Percentiles rank a stretch among this genome's conserved stretches.
Conservation (phyloP, 305 asterid species). For the Fraxinus xanthoxyloides region DNA sequence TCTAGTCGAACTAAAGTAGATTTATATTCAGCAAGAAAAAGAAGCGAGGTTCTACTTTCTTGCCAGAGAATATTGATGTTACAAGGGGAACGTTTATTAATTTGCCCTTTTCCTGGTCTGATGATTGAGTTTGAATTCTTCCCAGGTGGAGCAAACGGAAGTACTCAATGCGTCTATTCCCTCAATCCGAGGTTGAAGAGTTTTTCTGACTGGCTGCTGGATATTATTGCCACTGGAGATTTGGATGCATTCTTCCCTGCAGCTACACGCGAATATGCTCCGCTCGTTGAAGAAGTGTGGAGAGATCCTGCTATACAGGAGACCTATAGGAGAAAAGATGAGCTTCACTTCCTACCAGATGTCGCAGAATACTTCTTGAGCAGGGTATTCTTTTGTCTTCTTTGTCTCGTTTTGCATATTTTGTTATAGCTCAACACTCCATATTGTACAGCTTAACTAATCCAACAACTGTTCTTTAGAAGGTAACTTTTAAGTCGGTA, state of each 20-base stretch:
- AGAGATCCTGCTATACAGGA: conserved; percentile 87
- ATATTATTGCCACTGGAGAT: conserved; percentile 95
- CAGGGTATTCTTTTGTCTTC: conserved; percentile 50
- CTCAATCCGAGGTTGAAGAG: conserved; percentile 81
- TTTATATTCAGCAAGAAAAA: background rate
- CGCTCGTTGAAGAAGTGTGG: conserved; percentile 96
- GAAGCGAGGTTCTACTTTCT: background rate
- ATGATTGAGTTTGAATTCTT: conserved; percentile 12
- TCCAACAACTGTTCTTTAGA: background rate
- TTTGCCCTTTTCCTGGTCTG: background rate
- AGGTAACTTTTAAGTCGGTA: background rate
- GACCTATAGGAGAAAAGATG: conserved; percentile 70
- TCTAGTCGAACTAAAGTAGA: background rate
- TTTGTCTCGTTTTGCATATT: background rate
- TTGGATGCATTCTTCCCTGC: conserved; percentile 96
- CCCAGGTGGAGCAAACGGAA: conserved; percentile 51
- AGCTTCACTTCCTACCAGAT: conserved; percentile 89
- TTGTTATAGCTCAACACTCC: background rate
- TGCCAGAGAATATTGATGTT: background rate
- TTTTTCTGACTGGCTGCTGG: conserved; percentile 95
- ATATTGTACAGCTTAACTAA: background rate
- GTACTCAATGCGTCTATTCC: conserved; percentile 62
- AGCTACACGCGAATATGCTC: conserved; percentile 97
- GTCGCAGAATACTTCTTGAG: conserved; percentile 87
- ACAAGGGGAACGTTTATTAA: background rate